Base-by-base conservation (phyloP, 1,284 basidiomycete genomes). In the Farysia itapuensis region DNA sequence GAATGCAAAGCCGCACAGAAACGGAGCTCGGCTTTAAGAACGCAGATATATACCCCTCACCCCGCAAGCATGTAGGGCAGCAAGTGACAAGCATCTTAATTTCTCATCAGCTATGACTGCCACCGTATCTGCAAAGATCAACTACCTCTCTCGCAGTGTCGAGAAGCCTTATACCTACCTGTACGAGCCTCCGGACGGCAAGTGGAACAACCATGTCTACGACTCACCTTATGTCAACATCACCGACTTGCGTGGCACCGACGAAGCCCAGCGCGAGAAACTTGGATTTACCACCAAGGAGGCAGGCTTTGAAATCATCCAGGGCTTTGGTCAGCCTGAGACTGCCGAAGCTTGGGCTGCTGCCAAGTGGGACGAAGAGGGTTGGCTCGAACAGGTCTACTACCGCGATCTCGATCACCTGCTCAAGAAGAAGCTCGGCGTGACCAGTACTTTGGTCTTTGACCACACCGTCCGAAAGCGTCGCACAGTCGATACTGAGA, bases 391-490 rank as follows among this genome's bases (percentile, higher is more conserved):
- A 31, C 25, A 44, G 9, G 37, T 7, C 7, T 70, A 70, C 52
- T 70, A 70, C 37, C 34, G 28, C n/a, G 67, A 70, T 20, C 33
- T 65, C 20, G 65, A 65, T 34, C 39, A 33, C 11, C 40, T 70
- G 6, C 46, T 70, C 31, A 70, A 70, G 42, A 34, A 52, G n/a
- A 31, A 59, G 26, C 39, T 67, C 13, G 64, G 64, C 19, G 67
- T 60, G 15, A 58, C 54, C 2, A 49, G 45, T 4, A 70, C 67
- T 4, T 70, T 59, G 23, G 44, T 70, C 41, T 70, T 70, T 31
- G 67, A 70, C 35, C 61, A 70, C 45, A 70, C 67, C 13, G 41
- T 70, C 7, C 32, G 67, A 13, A 70, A 67, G 36, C 46, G 65
- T 31, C 38, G 64, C 11, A 19, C 56, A 11, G 50, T 44, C 28